Evolutionary conservation across 768 basidiomycete genomes (phyloP).

Genomic region (Cystoderma amianthinum): DNA sequence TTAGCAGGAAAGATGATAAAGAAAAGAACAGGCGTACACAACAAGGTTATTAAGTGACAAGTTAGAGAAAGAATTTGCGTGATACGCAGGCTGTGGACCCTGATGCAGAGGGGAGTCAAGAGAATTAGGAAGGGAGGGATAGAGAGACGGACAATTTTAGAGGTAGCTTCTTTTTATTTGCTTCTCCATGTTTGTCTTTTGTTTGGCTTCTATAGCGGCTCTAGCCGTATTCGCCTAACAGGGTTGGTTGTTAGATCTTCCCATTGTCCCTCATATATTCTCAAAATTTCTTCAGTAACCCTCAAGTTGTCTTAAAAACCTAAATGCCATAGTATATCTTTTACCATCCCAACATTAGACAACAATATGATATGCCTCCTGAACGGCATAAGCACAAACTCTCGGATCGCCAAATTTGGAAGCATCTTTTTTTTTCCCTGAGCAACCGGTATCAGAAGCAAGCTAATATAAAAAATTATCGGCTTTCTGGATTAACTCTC

Average conservation of each 20-base stretch:
- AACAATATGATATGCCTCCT: neutral
- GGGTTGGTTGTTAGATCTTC: slow-evolving; percentile 23
- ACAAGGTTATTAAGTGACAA: slow-evolving; percentile 48
- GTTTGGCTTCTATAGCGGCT: slow-evolving; percentile 22
- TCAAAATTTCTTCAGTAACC: too few relatives aligned
- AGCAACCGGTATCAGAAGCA: slow-evolving; percentile 1
- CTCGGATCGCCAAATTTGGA: neutral
- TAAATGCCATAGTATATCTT: slow-evolving; percentile 2
- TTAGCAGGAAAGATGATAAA: slow-evolving; percentile 8
- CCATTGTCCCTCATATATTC: too few relatives aligned
- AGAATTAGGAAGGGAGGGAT: slow-evolving; percentile 56
- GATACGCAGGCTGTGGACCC: slow-evolving; percentile 47
- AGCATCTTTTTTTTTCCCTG: slow-evolving; percentile 1
- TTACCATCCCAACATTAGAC: neutral
- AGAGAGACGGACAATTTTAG: slow-evolving; percentile 31
- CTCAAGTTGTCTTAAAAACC: too few relatives aligned
- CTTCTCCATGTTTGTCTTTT: slow-evolving; percentile 32
- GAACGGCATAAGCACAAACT: neutral
- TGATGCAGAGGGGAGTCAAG: slow-evolving; percentile 26
- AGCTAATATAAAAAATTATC: too few relatives aligned
- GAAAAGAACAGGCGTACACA: slow-evolving; percentile 36
- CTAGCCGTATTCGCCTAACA: slow-evolving; percentile 25
- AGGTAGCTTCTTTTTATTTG: slow-evolving; percentile 36
- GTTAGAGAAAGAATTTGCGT: slow-evolving; percentile 46
- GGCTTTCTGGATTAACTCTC: too few relatives aligned